These are phyloP conservation scores for Chenopodium album DNA, from an alignment of 148 eudicot species.

Conservation along the genomic window DNA sequence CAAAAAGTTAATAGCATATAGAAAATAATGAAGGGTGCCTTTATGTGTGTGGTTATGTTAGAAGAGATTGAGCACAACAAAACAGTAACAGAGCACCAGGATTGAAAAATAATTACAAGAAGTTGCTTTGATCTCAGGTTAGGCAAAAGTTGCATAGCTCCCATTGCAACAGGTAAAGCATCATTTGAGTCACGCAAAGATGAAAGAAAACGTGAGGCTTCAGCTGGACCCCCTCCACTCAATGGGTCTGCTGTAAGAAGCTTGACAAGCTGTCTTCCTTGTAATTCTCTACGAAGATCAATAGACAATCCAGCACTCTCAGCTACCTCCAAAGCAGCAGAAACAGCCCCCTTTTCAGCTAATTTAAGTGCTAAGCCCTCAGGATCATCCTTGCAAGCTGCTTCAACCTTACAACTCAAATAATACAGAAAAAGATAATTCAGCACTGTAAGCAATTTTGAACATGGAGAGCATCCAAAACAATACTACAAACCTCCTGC, in stretches of 20 bases:
- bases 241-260: conserved; percentile 96
- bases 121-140: conserved; percentile 93
- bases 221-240: conserved; percentile 99
- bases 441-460: background rate
- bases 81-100: conserved; percentile 14
- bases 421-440: conserved; percentile 2
- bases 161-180: conserved; percentile 94
- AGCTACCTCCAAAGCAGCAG: conserved; percentile 97
- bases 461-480: conserved; percentile 4
- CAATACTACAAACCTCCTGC: conserved; percentile 73
- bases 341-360: conserved; percentile 98
- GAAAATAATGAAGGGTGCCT: background rate
- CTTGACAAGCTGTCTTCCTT: conserved; percentile 97
- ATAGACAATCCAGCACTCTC: conserved; percentile 94
- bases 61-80: conserved; percentile 4
- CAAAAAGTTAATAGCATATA: background rate
- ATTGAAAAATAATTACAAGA: conserved; percentile 55
- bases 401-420: conserved; percentile 61
- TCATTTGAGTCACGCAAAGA: conserved; percentile 88
- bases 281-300: conserved; percentile 88
- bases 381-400: conserved; percentile 89
- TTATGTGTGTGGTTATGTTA: background rate
- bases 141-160: conserved; percentile 98
- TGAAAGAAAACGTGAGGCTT: conserved; percentile 97
- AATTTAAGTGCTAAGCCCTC: conserved; percentile 95